Evolutionary conservation across 1,139 yeast species (phyloP), one percentile per base, ranked within the genome.

Genomic region (Zygoascus sp.): DNA sequence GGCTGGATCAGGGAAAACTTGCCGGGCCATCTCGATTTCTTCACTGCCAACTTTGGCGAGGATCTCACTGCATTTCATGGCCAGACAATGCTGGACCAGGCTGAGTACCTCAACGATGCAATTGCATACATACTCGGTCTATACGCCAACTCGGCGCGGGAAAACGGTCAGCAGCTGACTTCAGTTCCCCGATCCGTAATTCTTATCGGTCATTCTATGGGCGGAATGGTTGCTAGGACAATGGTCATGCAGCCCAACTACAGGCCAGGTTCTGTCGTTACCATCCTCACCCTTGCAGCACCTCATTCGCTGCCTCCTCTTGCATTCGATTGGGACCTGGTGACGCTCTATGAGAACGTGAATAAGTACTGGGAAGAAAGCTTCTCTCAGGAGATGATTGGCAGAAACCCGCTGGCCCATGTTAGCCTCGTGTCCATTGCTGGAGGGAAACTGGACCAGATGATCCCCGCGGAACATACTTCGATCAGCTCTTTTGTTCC

Each of bases 21-120:
- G 5, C 45, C 45, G 7, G 38, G 47, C 3, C 53, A 53, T 19
- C 67, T 83, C 45, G 97, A 89, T 61, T 83, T 87, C 62, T 90
- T 87, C 62, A 73, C 95, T 0, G 95, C 95, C 1, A 97, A 92
- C 62, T 92, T 92, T 67, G 88, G 89, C 60, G 97, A 92, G 66
- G 98, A 92, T 62, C 83, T 89, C 57, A 89, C 97, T 1, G 98
- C 98, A 0, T 87, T 92, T 64, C 97, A 90, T 64, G 99, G 99
- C 0, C 74, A 90, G 55, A 88, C 97, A 1, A 73, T 92, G 74
- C 68, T 89, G 39, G 97, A 92, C 62, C 98, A 92, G 66, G 96
- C 97, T 0, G 96, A 87, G 62, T 92, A 85, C 63, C 67, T 87
- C 50, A 92, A 94, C 60, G 97, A 90, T 56, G 97, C 97, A 0